Evolutionary conservation across 345 rosid genomes (phyloP), one percentile per base, ranked within the genome.

Genomic region (Gossypium rotundifolium): DNA sequence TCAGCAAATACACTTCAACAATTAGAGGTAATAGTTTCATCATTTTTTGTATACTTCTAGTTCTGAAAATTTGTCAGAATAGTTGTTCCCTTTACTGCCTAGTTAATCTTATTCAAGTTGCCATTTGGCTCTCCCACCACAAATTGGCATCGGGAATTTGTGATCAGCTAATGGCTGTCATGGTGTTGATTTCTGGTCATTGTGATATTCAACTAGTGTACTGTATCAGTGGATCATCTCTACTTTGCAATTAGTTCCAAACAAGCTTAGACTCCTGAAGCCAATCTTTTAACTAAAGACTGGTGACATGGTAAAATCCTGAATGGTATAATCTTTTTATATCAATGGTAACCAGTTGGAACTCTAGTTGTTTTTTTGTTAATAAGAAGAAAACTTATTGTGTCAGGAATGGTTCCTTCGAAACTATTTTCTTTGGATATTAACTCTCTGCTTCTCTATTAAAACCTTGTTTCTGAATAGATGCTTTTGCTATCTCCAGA

Each of bases 1-100:
- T 89, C 97, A 51, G 93, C 91, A 74, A 92, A 94, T 81, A 85
- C 94, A 49, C 83, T 94, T 81, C 95, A 94, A 79, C 98, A 94
- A 66, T 82, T 92, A 84, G 98, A 94, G 93, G 98, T 94, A 69
- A 22, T 58, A n/a, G 62, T 23, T 58, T 54, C 23, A 58, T 58
- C 13, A 58, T 58, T 22, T 22, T 58, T 14, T 58, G 27, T 58
- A 58, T 58, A 22, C 4, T 2, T 14, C 12, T 55, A 9, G 25
- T 20, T 4, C 27, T 55, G 60, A 55, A 1, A 55, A 18, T 55
- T 18, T 33, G 7, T 18, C 60, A 18, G 20, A 23, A 9, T 18
- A 55, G 11, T 3, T 51, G 55, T 51, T 51, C 9, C 55, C 2
- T 20, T 55, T 18, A 55, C 2, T 55, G 60, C 25, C 60, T 55